Percentiles rank a stretch among this genome's conserved stretches.
Conservation (phyloP, 768 basidiomycete species). For the Amanita fuliginea region DNA sequence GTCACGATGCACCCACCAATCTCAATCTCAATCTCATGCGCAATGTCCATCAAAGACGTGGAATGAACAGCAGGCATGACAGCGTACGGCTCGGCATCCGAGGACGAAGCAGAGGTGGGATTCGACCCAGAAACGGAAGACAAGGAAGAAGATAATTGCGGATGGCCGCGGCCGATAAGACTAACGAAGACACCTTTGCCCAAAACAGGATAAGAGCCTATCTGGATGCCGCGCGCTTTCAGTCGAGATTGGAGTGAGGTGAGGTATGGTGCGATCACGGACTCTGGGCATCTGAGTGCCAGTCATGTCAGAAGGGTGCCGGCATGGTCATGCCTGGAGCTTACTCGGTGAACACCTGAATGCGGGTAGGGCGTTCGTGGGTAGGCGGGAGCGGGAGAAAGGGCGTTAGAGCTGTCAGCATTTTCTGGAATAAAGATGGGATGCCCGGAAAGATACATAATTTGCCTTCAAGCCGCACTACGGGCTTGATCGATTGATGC, state of each 20-base stretch:
- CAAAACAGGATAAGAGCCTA: conserved; percentile 68
- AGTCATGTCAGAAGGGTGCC: neutral
- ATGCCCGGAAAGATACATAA: conserved; percentile 91
- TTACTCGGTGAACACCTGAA: conserved; percentile 79
- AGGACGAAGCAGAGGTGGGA: neutral
- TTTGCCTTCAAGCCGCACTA: conserved; percentile 76
- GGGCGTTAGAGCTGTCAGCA: conserved; percentile 62
- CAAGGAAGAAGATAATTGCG: conserved; percentile 1
- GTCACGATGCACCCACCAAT: conserved; percentile 47
- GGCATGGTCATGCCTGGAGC: conserved; percentile 8
- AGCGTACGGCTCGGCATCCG: conserved; percentile 15
- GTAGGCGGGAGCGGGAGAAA: conserved; percentile 75
- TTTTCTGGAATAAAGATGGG: conserved; percentile 71
- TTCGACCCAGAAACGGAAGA: neutral
- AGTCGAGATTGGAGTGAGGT: conserved; percentile 67
- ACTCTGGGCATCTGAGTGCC: conserved; percentile 53
- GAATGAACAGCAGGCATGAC: conserved; percentile 11
- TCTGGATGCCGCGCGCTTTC: conserved; percentile 63
- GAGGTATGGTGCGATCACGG: conserved; percentile 74
- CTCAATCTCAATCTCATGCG: conserved; percentile 50
- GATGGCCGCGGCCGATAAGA: conserved; percentile 41
- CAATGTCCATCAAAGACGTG: conserved; percentile 39
- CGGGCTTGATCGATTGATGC: conserved; percentile 35
- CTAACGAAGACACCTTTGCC: conserved; percentile 61
- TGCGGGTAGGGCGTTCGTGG: conserved; percentile 60